A percentile compares a stretch with the other conserved stretches of the same genome.
phyloP scores from a whole-genome alignment of 805 yeast genomes.

The Lipomyces sp. region DNA sequence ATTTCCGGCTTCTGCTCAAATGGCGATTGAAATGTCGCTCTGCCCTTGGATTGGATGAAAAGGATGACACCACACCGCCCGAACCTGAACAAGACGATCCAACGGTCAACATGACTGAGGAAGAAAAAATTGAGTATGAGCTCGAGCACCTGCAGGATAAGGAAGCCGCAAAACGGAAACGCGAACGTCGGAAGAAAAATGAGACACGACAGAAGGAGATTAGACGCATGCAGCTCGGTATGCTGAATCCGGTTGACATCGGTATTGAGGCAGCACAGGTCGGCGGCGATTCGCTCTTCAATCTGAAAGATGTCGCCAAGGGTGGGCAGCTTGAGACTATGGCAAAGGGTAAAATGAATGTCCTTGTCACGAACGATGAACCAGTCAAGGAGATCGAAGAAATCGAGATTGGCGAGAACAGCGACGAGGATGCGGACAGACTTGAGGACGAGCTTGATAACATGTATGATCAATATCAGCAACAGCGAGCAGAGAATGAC shows the following conservation, averaged over 20 bases:
- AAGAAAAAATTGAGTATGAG: slow-evolving; percentile 86
- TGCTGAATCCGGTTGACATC: slow-evolving; percentile 89
- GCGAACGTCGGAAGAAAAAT: slow-evolving; percentile 82
- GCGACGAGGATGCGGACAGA: slow-evolving; percentile 48
- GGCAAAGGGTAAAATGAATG: slow-evolving; percentile 43
- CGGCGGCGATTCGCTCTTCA: slow-evolving; percentile 81
- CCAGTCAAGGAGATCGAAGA: slow-evolving; percentile 37
- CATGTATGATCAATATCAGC: slow-evolving; percentile 72
- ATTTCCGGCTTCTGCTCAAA: slow-evolving; percentile 79
- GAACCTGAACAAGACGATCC: slow-evolving; percentile 61
- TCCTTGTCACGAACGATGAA: slow-evolving; percentile 49
- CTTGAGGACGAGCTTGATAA: slow-evolving; percentile 81
- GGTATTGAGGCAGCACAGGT: slow-evolving; percentile 89
- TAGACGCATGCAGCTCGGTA: slow-evolving; percentile 90
- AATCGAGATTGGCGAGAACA: slow-evolving; percentile 38
- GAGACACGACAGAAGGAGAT: slow-evolving; percentile 87
- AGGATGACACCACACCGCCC: slow-evolving; percentile 50
- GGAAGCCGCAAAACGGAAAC: slow-evolving; percentile 68
- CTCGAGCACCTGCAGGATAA: slow-evolving; percentile 72
- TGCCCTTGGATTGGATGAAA: slow-evolving; percentile 66
- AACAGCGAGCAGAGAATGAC: slow-evolving; percentile 48
- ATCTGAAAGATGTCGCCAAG: slow-evolving; percentile 81
- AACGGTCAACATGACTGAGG: slow-evolving; percentile 55
- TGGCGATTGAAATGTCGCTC: slow-evolving; percentile 91
- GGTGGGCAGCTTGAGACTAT: slow-evolving; percentile 61